A percentile compares a stretch with the other conserved stretches of the same genome.
phyloP scores from a whole-genome alignment of 495 filamentous ascomycete genomes.

The Rostrohypoxylon terebratum region DNA sequence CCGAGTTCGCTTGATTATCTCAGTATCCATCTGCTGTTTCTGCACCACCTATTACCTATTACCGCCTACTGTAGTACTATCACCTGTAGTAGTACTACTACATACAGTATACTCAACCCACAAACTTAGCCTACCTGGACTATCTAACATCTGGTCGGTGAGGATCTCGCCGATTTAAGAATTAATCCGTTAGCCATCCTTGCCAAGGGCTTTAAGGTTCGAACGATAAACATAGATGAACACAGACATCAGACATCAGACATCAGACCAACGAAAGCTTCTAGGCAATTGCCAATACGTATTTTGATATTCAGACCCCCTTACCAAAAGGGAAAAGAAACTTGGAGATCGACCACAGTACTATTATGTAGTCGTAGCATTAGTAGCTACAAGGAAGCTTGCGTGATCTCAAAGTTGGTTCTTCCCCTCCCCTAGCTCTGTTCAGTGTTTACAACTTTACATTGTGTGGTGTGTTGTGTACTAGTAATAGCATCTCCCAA shows the following conservation, averaged over 20 bases:
- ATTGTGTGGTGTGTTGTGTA: no score
- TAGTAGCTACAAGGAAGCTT: conserved; percentile 36
- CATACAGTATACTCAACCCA: background rate
- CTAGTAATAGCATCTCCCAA: no score
- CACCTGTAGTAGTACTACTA: no score
- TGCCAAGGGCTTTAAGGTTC: conserved; percentile 4
- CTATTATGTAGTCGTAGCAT: no score
- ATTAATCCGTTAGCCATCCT: background rate
- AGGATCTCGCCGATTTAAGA: conserved; percentile 4
- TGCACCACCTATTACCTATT: no score
- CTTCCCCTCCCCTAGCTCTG: conserved; percentile 1
- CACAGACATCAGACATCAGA: conserved; percentile 14
- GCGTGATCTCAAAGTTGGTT: conserved; percentile 39
- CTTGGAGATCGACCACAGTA: conserved; percentile 18
- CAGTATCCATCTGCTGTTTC: background rate
- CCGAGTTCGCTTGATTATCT: conserved; percentile 2
- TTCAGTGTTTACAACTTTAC: background rate
- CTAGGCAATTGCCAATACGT: no score
- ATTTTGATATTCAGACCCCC: conserved; percentile 30
- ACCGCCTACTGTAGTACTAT: no score
- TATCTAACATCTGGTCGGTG: conserved; percentile 2
- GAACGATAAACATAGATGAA: conserved; percentile 9
- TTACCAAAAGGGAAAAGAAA: conserved; percentile 16
- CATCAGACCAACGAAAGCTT: conserved; percentile 17
- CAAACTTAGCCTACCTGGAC: background rate